These are phyloP conservation scores for Aspergillus carlsbadensis DNA, from an alignment of 495 filamentous ascomycete genomes.

Conservation along the genomic window DNA sequence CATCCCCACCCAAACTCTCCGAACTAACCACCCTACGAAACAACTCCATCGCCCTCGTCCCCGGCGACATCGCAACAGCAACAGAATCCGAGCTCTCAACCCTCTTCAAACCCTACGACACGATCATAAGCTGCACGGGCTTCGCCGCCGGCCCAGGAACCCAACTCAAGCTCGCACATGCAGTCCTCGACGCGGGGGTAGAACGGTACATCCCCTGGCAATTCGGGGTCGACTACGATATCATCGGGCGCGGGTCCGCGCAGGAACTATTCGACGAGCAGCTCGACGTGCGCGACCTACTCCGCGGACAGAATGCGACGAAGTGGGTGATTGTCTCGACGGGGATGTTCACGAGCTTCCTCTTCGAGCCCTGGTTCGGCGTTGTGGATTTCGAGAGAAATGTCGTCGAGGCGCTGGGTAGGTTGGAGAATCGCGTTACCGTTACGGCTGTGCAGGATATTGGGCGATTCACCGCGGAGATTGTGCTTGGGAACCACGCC, in stretches of 20 bases:
- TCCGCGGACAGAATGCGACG: conserved; percentile 46
- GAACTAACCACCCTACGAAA: conserved; percentile 25
- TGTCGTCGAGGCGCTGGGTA: conserved; percentile 51
- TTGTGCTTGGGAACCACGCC: conserved; percentile 34
- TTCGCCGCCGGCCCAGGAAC: conserved; percentile 50
- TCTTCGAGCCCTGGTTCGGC: conserved; percentile 57
- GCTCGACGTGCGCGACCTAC: conserved; percentile 50
- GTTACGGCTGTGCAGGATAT: conserved; percentile 60
- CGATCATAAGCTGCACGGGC: conserved; percentile 55
- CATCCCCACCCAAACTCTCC: conserved; percentile 27
- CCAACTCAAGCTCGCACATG: conserved; percentile 49
- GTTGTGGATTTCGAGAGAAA: conserved; percentile 41
- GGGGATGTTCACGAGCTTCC: conserved; percentile 64
- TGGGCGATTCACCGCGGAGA: conserved; percentile 53
- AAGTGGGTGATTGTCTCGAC: conserved; percentile 59
- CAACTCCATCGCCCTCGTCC: conserved; percentile 38
- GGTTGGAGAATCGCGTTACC: conserved; percentile 56
- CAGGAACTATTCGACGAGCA: conserved; percentile 64
- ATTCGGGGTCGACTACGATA: conserved; percentile 64
- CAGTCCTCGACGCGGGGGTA: conserved; percentile 47
- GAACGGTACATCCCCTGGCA: conserved; percentile 61
- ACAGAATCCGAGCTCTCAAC: conserved; percentile 36
- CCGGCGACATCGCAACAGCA: conserved; percentile 47
- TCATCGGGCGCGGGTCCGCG: conserved; percentile 51
- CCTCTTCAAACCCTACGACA: conserved; percentile 47